Evolutionary conservation across 2,329 filamentous ascomycete species (phyloP).

Genomic region (Phaeoacremonium minimum): DNA sequence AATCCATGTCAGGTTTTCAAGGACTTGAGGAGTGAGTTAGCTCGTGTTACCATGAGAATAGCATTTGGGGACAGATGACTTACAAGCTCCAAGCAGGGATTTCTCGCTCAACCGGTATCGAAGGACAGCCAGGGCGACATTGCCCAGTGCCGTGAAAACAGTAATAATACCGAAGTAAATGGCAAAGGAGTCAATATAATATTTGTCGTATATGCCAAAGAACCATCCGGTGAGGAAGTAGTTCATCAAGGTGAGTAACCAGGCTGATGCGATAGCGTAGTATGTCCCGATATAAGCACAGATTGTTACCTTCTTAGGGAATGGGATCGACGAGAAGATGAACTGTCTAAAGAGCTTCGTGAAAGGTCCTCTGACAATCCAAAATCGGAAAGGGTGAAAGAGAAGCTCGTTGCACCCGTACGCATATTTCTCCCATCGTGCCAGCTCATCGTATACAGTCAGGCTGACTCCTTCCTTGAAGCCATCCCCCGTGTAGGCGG

Average conservation of each 20-base stretch:
- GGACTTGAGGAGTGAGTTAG: conserved; percentile 20
- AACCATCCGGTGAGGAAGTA: conserved; percentile 56
- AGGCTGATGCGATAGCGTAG: conserved; percentile 20
- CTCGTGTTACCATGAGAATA: too few species aligned
- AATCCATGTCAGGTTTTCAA: conserved; percentile 60
- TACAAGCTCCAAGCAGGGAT: conserved; percentile 32
- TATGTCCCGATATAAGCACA: conserved; percentile 22
- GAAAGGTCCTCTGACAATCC: conserved; percentile 59
- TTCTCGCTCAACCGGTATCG: conserved; percentile 57
- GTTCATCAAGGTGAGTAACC: conserved; percentile 17
- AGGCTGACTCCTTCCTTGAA: conserved; percentile 82
- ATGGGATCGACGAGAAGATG: conserved; percentile 50
- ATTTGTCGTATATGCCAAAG: conserved; percentile 61
- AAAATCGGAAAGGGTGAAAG: conserved; percentile 62
- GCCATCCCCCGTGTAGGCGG: conserved; percentile 62
- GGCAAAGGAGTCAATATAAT: conserved; percentile 64
- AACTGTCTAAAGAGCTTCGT: conserved; percentile 61
- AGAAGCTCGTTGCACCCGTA: conserved; percentile 80
- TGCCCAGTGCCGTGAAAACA: conserved; percentile 60
- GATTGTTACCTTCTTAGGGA: conserved; percentile 48
- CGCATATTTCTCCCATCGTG: conserved; percentile 83
- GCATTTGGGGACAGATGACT: conserved; percentile 1
- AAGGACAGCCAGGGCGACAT: conserved; percentile 56
- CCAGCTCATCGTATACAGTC: conserved; percentile 79
- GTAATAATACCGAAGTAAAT: conserved; percentile 60